Evolutionary conservation across 2,329 filamentous ascomycete species (phyloP).

Genomic region (Sphaerulina populicola): DNA sequence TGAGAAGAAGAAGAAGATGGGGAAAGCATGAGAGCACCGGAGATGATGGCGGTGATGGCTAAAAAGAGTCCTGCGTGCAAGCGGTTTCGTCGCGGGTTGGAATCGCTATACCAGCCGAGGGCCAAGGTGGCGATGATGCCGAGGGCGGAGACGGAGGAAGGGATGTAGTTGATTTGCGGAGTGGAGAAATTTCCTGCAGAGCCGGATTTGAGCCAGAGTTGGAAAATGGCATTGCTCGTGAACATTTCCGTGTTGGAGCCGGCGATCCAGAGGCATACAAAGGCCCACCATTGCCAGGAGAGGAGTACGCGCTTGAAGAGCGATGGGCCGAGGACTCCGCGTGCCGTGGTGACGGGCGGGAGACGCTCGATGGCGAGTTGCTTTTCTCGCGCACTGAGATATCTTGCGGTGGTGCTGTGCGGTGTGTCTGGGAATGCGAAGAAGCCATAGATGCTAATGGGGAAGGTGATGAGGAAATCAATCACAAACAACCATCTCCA

Average conservation of each 20-base stretch:
- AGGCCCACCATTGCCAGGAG: conserved; percentile 27
- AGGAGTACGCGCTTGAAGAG: conserved; percentile 22
- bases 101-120: conserved; percentile 27
- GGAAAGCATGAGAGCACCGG: conserved; percentile 23
- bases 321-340: conserved; percentile 22
- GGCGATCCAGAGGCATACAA: conserved; percentile 26
- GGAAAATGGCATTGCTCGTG: conserved; percentile 25
- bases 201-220: conserved; percentile 19
- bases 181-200: conserved; percentile 20
- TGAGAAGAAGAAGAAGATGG: conserved; percentile 3
- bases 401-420: conserved; percentile 44
- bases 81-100: conserved; percentile 14
- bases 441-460: conserved; percentile 48
- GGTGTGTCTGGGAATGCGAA: conserved; percentile 48
- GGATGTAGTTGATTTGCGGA: conserved; percentile 25
- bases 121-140: conserved; percentile 24
- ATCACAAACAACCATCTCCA: conserved; percentile 56
- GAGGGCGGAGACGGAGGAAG: conserved; percentile 22
- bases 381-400: conserved; percentile 27
- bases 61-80: conserved; percentile 26
- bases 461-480: conserved; percentile 50
- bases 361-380: conserved; percentile 21
- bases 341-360: conserved; percentile 20
- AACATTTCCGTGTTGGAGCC: conserved; percentile 27
- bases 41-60: conserved; percentile 24